These are phyloP conservation scores for Aspergillus piperis DNA, from an alignment of 2,329 filamentous ascomycete genomes.

Conservation along the genomic window DNA sequence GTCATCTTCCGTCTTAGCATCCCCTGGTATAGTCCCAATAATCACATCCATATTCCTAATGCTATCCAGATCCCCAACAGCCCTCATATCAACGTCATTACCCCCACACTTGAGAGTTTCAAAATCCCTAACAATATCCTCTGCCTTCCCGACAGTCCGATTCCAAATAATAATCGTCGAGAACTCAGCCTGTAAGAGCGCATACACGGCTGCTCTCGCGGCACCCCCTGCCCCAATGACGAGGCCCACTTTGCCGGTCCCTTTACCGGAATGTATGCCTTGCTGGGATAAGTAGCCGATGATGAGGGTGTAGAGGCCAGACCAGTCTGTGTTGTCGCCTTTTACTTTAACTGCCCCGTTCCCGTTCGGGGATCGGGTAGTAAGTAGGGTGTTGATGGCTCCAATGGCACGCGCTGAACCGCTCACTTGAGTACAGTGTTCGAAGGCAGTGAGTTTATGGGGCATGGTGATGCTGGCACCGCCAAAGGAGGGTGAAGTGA, in stretches of 20 bases:
- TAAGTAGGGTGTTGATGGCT: background rate
- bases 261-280: background rate
- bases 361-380: background rate
- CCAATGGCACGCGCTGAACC: background rate
- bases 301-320: background rate
- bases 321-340: background rate
- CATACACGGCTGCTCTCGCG: background rate
- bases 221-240: background rate
- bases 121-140: background rate
- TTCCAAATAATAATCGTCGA: background rate
- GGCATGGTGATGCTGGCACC: constrained; percentile 72
- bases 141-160: background rate
- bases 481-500: constrained; percentile 70
- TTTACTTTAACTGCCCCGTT: background rate
- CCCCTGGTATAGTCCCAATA: background rate
- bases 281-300: background rate
- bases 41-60: background rate
- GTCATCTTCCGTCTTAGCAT: background rate
- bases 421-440: background rate
- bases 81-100: background rate
- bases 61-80: background rate
- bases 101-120: background rate
- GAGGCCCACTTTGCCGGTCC: background rate
- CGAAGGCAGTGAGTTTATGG: constrained; percentile 18
- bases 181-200: background rate